These are phyloP conservation scores for Dactylellina haptotyla DNA, from an alignment of 2,329 filamentous ascomycete genomes.

Conservation along the genomic window DNA sequence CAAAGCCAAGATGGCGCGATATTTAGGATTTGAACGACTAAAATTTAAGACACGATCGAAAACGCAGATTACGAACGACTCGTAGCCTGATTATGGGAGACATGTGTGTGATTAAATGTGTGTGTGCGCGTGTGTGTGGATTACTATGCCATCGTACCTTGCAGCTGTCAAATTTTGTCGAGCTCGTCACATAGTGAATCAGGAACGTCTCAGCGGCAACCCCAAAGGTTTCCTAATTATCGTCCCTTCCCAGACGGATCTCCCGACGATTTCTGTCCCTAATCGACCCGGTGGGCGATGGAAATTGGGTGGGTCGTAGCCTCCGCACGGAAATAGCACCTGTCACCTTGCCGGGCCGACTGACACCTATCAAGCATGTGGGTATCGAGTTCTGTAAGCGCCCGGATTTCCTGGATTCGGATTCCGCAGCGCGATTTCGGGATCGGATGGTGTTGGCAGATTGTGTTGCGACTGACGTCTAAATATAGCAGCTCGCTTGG, in stretches of 20 bases:
- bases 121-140: no score
- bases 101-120: no score
- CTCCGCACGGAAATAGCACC: not conserved
- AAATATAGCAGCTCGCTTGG: slow-evolving; percentile 53
- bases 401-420: not conserved
- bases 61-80: no score
- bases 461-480: slow-evolving; percentile 50
- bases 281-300: no score
- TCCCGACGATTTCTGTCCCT: no score
- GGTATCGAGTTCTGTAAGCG: slow-evolving; percentile 1
- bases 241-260: not conserved
- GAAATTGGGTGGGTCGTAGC: no score
- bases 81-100: no score
- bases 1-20: no score
- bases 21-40: no score
- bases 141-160: no score
- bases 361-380: no score
- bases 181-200: not conserved
- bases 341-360: not conserved
- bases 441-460: not conserved
- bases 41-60: no score
- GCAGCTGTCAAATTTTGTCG: not conserved
- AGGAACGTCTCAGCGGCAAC: not conserved
- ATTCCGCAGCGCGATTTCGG: slow-evolving; percentile 8
- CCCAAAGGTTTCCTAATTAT: not conserved